A percentile compares a stretch with the other conserved stretches of the same genome.
Conservation (phyloP, 352 stramenopile species). For the Paralagenidium karlingii region DNA sequence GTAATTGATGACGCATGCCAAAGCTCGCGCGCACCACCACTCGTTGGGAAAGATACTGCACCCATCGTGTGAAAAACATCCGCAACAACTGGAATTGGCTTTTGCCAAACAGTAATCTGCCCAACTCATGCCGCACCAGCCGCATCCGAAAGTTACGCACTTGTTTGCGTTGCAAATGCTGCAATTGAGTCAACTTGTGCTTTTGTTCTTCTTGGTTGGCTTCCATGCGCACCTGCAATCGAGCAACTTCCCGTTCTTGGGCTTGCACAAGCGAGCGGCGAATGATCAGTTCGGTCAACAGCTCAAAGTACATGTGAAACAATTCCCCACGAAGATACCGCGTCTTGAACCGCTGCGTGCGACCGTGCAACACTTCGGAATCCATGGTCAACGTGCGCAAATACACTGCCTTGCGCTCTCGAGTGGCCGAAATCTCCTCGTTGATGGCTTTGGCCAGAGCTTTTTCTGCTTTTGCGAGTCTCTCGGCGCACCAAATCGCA, state of each 20-base stretch:
- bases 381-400: conserved; percentile 46
- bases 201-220: conserved; percentile 22
- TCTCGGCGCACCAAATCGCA: conserved; percentile 25
- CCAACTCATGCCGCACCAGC: conserved; percentile 28
- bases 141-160: conserved; percentile 26
- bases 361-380: conserved; percentile 48
- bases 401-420: conserved; percentile 29
- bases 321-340: conserved; percentile 41
- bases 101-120: conserved; percentile 32
- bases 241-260: conserved; percentile 25
- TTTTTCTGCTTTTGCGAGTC: conserved; percentile 15
- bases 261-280: conserved; percentile 24
- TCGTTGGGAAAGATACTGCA: conserved; percentile 36
- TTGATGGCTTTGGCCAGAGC: conserved; percentile 18
- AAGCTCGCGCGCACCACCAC: conserved; percentile 42
- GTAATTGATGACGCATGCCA: conserved; percentile 43
- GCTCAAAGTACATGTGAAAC: conserved; percentile 32
- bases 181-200: conserved; percentile 20
- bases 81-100: conserved; percentile 43
- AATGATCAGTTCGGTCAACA: conserved; percentile 46
- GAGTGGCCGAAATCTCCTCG: conserved; percentile 17
- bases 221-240: too few relatives aligned
- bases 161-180: conserved; percentile 29
- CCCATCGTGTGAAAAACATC: too few relatives aligned
- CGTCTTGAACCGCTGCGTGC: conserved; percentile 49